Percentiles rank a stretch among this genome's conserved stretches.
Conservation (phyloP, 2,329 filamentous ascomycete species). For the Phyllachora maydis region DNA sequence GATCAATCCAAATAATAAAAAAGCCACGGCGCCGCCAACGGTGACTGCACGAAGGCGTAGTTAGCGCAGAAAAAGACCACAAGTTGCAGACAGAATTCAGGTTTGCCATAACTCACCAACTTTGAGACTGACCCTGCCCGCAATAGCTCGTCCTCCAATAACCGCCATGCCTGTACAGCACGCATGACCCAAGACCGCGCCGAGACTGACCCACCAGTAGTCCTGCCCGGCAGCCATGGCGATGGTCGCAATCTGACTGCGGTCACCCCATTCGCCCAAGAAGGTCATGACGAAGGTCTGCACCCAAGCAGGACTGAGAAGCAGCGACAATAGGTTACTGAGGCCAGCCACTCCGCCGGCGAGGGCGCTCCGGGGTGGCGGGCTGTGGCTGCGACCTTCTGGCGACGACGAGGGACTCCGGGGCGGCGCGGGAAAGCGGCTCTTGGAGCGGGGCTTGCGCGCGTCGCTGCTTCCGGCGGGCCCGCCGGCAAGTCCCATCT, state of each 20-base stretch:
- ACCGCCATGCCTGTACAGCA: constrained; percentile 85
- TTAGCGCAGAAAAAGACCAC: no score
- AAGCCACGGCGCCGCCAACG: constrained; percentile 74
- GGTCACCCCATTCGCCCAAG: constrained; percentile 92
- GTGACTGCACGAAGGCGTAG: constrained; percentile 45
- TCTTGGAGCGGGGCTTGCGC: constrained; percentile 54
- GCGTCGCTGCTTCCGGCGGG: no score
- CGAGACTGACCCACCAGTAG: constrained; percentile 95
- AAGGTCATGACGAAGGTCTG: constrained; percentile 99
- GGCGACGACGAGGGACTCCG: constrained; percentile 65
- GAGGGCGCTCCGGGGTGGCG: constrained; percentile 18
- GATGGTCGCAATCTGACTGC: constrained; percentile 94
- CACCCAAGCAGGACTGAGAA: constrained; percentile 92
- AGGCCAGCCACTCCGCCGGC: constrained; percentile 37
- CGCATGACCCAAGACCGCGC: constrained; percentile 68
- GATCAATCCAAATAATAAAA: constrained; percentile 78
- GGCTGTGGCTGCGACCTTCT: constrained; percentile 33
- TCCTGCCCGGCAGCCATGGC: constrained; percentile 97
- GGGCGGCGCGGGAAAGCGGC: constrained; percentile 59
- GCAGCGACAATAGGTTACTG: constrained; percentile 67
- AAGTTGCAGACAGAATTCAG: no score
- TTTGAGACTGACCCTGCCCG: constrained; percentile 83
- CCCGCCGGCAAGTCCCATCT: constrained; percentile 54
- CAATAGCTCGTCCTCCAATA: constrained; percentile 78
- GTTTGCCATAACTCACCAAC: constrained; percentile 72